phyloP scores from a whole-genome alignment of 495 filamentous ascomycete genomes.

The Aspergillus cristatus region DNA sequence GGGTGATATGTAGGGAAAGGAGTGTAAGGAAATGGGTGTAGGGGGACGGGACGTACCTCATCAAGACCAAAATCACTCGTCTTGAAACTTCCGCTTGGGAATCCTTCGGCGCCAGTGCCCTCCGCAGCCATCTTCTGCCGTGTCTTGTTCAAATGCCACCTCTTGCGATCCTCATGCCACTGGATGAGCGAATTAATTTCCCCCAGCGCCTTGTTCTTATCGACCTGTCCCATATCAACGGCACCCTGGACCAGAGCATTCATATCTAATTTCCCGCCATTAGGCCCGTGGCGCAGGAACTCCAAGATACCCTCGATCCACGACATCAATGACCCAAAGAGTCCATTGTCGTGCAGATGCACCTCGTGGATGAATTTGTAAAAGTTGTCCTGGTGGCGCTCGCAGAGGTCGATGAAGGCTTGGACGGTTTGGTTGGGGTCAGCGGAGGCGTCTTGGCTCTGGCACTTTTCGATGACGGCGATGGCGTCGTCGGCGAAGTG shows the following conservation, averaged over 20 bases:
- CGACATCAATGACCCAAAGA: conserved; percentile 90
- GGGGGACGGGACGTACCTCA: too few species aligned
- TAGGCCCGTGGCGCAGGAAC: conserved; percentile 80
- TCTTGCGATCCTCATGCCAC: conserved; percentile 91
- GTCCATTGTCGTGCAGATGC: conserved; percentile 92
- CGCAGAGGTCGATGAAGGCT: conserved; percentile 93
- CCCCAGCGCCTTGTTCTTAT: conserved; percentile 59
- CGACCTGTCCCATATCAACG: conserved; percentile 52
- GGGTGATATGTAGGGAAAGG: too few species aligned
- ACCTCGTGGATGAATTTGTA: conserved; percentile 99
- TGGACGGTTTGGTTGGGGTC: conserved; percentile 99
- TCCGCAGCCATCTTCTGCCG: conserved; percentile 96
- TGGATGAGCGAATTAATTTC: conserved; percentile 81
- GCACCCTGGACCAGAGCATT: conserved; percentile 83
- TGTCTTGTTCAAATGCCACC: conserved; percentile 96
- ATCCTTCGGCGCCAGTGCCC: conserved; percentile 36
- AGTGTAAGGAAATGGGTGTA: too few species aligned
- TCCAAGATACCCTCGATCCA: conserved; percentile 97
- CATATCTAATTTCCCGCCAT: conserved; percentile 75
- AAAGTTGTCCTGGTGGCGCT: conserved; percentile 89
- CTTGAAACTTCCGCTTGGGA: conserved; percentile 44
- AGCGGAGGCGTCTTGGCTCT: conserved; percentile 82
- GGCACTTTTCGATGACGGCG: conserved; percentile 75
- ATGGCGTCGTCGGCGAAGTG: conserved; percentile 89
- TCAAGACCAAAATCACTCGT: conserved; percentile 83